Base-by-base conservation (phyloP, 2,329 filamentous ascomycete species). In the Diplodia corticola region DNA sequence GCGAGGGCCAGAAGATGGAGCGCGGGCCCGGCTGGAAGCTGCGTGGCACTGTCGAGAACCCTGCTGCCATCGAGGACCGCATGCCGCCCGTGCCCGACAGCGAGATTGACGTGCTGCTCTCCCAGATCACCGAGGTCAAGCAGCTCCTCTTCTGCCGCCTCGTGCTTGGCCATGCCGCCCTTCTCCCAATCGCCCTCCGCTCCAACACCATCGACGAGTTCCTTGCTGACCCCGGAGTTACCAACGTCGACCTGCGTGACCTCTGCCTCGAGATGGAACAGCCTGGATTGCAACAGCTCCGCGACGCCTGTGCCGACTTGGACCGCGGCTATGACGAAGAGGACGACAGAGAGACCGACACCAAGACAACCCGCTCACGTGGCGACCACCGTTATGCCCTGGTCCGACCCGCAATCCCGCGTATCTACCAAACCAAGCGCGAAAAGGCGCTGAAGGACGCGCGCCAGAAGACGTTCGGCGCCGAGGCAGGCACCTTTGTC, bases 221-320 rank as follows among this genome's bases (percentile, higher is more conserved):
- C 63, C 73, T 84, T 3, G 72, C 71, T 4, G 77, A 82, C 59
- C 69, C 73, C 9, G 76, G 80, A 26, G 77, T 84, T 37, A 79
- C 77, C 2, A 74, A 75, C 35, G 73, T 77, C 15, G 79, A 83
- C 63, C 69, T 85, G 4, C 74, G 81, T 68, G 81, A 84, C 68
- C 68, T 84, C 5, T 83, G 80, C 67, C 73, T 84, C 24, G 81
- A 81, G 67, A 73, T 84, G 54, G 82, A 84, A 66, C 76, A 79
- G 51, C 82, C 82, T 20, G 74, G 72, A n/a, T 74, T 84, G 2
- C 81, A 85, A 68, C 80, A 82, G 51, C 78, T 84, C 24, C 77
- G 82, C 49, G 82, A 85, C 71, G 82, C 82, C 15, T 84, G 82
- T 69, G 82, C 82, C 4, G 82, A 84, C 69, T 79, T 83, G 50